Percentiles rank a stretch among this genome's conserved stretches.
These are phyloP conservation scores for Kwoniella shivajii DNA, from an alignment of 1,284 basidiomycete genomes.

Conservation along the genomic window DNA sequence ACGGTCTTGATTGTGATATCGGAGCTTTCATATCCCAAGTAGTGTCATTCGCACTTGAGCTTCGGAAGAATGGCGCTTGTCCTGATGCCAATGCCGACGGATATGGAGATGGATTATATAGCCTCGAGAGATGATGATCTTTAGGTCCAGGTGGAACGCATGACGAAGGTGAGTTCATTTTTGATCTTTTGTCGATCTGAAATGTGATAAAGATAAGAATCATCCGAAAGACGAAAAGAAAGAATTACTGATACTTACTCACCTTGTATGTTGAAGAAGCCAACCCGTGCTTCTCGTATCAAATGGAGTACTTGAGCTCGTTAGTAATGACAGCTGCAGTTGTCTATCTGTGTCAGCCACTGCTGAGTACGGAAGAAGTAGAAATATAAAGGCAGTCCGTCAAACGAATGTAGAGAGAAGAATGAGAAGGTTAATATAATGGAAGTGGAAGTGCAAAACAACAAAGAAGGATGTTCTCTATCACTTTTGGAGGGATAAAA, in stretches of 20 bases:
- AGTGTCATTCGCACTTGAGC: neutral
- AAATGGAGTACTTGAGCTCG: too few relatives aligned
- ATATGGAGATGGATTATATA: slow-evolving; percentile 3
- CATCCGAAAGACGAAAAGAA: too few relatives aligned
- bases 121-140: slow-evolving; percentile 2
- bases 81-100: neutral
- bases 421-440: neutral
- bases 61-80: neutral
- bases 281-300: too few relatives aligned
- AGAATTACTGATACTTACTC: too few relatives aligned
- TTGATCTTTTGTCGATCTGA: too few relatives aligned
- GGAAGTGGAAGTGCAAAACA: neutral
- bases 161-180: slow-evolving; percentile 1
- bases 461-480: too few relatives aligned
- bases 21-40: slow-evolving; percentile 12
- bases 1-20: slow-evolving; percentile 19
- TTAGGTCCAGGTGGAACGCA: slow-evolving; percentile 9
- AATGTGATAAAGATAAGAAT: too few relatives aligned
- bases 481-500: too few relatives aligned
- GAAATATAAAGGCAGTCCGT: slow-evolving; percentile 4
- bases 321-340: too few relatives aligned
- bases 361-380: too few relatives aligned
- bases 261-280: too few relatives aligned
- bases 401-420: neutral
- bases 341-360: too few relatives aligned